phyloP scores from a whole-genome alignment of 352 stramenopile species.

The Pythium dissotocum region DNA sequence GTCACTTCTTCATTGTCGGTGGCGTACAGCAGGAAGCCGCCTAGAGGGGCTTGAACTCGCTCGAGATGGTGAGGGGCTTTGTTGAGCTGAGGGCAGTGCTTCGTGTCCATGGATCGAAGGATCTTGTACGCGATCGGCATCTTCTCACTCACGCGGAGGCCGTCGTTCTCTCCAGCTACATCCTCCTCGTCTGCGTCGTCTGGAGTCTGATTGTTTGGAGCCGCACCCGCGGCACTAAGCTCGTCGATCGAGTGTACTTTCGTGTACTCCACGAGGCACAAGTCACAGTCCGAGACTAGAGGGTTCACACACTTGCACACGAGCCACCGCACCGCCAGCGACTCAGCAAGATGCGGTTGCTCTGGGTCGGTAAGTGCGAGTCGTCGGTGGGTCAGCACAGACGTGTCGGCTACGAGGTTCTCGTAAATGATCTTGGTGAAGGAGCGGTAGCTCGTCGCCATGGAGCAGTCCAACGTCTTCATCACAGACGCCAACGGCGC shows the following conservation, averaged over 20 bases:
- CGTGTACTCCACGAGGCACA: constrained; percentile 75
- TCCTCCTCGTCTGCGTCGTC: constrained; percentile 22
- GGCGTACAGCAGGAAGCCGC: constrained; percentile 69
- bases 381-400: constrained; percentile 69
- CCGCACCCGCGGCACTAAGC: constrained; percentile 14
- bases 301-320: constrained; percentile 63
- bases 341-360: constrained; percentile 33
- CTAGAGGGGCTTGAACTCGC: constrained; percentile 57
- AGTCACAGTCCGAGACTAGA: constrained; percentile 68
- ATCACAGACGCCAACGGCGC: constrained; percentile 59
- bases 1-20: constrained; percentile 59
- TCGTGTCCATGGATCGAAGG: constrained; percentile 65
- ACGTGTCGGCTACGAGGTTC: constrained; percentile 65
- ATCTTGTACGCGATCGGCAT: constrained; percentile 69
- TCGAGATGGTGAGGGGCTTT: constrained; percentile 58
- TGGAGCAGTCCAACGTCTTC: constrained; percentile 58
- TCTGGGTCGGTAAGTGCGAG: neutral
- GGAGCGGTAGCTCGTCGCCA: constrained; percentile 57
- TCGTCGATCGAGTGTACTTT: constrained; percentile 61
- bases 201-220: constrained; percentile 25
- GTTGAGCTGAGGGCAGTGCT: constrained; percentile 62
- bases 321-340: constrained; percentile 70
- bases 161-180: constrained; percentile 26
- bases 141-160: constrained; percentile 26
- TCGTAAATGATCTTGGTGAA: constrained; percentile 81